Evolutionary conservation across 495 filamentous ascomycete species (phyloP), one percentile per base, ranked within the genome.

Genomic region (Rusavskia elegans): DNA sequence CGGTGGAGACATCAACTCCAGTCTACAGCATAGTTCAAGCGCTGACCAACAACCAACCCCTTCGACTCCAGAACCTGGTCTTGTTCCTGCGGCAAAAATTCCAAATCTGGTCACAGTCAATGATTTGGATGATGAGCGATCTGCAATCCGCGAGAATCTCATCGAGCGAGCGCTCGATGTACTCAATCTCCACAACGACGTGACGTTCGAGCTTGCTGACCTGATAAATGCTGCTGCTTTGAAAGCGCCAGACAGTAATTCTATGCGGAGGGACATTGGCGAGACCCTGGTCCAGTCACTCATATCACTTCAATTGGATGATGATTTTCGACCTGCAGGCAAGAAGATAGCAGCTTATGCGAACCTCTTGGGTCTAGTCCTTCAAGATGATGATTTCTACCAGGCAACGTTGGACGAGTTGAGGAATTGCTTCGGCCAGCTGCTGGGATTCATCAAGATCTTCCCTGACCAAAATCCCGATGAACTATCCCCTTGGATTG

Each of bases 321-420:
- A 85, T 23, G 82, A 90, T 45, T 71, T 84, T 59, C 71, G 77
- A 45, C 68, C 76, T 29, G 66, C 75, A 27, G 86, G 84, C 13
- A 84, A 89, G 61, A 93, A 89, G 59, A 85, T 97, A 54, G 84
- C 89, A 19, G 85, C 93, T 1, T 95, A 89, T 65, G 89, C 92
- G 11, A 90, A 99, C 66, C 77, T 99, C 37, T 71, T 99, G 11
- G 90, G 87, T 3, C 69, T 98, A 49, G 80, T 95, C 45, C 77
- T 97, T 21, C 86, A 92, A 58, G 79, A 92, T 52, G 79, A 78
- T 52, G 62, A 74, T 1, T 96, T 97, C 69, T 95, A 89, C 63
- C 73, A 75, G 36, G 79, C 83, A 20, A 85, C 85, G 20, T 62
- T 89, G 27, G 75, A 77, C 8, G 80, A 85, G 52, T 70, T 99